phyloP scores from a whole-genome alignment of 805 yeast species.

The Candida multigemmis region DNA sequence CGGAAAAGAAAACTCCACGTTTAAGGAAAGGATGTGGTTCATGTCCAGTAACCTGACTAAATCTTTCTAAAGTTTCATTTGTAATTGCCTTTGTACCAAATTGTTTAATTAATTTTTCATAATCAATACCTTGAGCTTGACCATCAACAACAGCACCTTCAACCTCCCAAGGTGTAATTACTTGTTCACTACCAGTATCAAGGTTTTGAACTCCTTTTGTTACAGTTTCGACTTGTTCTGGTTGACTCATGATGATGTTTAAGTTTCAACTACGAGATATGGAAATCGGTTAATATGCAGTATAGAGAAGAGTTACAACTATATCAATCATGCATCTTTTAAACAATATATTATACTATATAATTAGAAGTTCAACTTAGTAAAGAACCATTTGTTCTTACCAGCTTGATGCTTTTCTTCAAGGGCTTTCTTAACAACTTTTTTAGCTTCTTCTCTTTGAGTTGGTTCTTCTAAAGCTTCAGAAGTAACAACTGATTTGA shows the following conservation, averaged over 20 bases:
- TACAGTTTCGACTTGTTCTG: constrained; percentile 2
- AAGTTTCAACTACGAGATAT: not conserved
- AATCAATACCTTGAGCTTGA: constrained; percentile 81
- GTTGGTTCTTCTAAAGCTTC: constrained; percentile 97
- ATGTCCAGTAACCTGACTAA: constrained; percentile 76
- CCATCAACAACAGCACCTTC: constrained; percentile 98
- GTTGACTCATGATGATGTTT: no score
- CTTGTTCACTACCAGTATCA: constrained; percentile 21
- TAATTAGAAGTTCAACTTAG: constrained; percentile 83
- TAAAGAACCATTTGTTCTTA: constrained; percentile 99
- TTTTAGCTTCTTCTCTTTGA: constrained; percentile 98
- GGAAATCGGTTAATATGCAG: constrained; percentile 2
- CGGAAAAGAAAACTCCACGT: constrained; percentile 88
- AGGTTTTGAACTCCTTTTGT: constrained; percentile 5
- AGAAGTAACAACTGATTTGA: constrained; percentile 84
- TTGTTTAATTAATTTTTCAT: constrained; percentile 74
- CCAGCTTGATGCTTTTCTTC: constrained; percentile 99
- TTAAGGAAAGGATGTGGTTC: constrained; percentile 85
- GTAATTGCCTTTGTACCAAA: constrained; percentile 79
- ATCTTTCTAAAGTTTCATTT: constrained; percentile 64
- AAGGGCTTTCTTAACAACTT: constrained; percentile 96
- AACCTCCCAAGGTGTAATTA: constrained; percentile 93
- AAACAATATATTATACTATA: constrained; percentile 1
- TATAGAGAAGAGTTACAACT: constrained; percentile 1
- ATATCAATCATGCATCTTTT: not conserved